phyloP scores from a whole-genome alignment of 2,329 filamentous ascomycete genomes.

The Cyphellophora europaea region DNA sequence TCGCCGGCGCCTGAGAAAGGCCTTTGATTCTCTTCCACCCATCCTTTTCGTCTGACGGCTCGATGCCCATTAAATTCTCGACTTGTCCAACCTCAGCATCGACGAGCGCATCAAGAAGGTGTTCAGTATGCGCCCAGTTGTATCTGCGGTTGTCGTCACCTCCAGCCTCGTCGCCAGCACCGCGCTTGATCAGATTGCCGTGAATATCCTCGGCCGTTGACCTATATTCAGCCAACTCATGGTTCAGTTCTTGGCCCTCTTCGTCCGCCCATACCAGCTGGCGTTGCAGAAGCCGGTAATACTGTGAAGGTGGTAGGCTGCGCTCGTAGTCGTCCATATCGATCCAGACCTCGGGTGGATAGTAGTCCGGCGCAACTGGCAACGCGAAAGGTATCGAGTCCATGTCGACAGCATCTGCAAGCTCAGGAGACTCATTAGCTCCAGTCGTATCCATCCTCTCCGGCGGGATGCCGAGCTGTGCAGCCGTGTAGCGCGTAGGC shows the following conservation, averaged over 20 bases:
- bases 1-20: no score
- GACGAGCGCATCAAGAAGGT: constrained; percentile 13
- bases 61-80: neutral
- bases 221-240: constrained; percentile 20
- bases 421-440: constrained; percentile 15
- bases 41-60: no score
- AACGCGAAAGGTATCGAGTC: constrained; percentile 27
- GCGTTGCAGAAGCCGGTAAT: constrained; percentile 35
- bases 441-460: constrained; percentile 22
- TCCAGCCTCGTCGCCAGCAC: constrained; percentile 13
- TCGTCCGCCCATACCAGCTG: constrained; percentile 40
- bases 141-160: constrained; percentile 14
- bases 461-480: constrained; percentile 13
- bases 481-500: constrained; percentile 11
- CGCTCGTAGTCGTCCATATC: constrained; percentile 36
- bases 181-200: constrained; percentile 9
- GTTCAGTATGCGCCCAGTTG: constrained; percentile 15
- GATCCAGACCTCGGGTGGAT: constrained; percentile 27
- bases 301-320: constrained; percentile 29
- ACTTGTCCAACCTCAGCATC: constrained; percentile 7
- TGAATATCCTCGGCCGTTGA: constrained; percentile 13
- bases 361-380: constrained; percentile 19
- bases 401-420: constrained; percentile 21
- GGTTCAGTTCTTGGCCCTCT: constrained; percentile 28
- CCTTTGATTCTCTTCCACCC: no score